Conservation (phyloP, 352 stramenopile genomes). For the Globisporangium perplexum region DNA sequence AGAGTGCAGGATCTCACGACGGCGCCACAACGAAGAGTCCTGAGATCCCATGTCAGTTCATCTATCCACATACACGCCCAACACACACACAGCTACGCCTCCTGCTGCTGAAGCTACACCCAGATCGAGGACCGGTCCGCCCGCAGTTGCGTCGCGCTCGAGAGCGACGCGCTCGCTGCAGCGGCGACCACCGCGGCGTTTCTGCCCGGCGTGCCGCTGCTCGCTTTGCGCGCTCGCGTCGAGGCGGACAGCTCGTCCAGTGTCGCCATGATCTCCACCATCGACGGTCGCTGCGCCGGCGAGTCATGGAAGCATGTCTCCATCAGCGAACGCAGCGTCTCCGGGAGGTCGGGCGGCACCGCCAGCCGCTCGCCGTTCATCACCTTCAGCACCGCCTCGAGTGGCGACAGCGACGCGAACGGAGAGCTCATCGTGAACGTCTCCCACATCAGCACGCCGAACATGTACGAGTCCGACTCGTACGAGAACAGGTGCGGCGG, state of each 20-base stretch:
- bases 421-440: constrained; percentile 51
- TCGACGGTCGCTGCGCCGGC: constrained; percentile 52
- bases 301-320: constrained; percentile 66
- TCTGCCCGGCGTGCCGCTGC: too few relatives aligned
- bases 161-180: constrained; percentile 12
- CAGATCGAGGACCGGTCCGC: constrained; percentile 10
- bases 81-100: neutral
- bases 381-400: constrained; percentile 61
- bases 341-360: constrained; percentile 35
- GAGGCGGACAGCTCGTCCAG: constrained; percentile 25
- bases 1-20: too few relatives aligned
- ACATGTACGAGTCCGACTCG: constrained; percentile 79
- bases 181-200: neutral
- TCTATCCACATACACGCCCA: neutral
- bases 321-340: constrained; percentile 50
- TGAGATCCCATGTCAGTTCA: neutral
- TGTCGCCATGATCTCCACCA: constrained; percentile 55
- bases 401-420: constrained; percentile 46
- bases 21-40: too few relatives aligned
- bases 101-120: constrained; percentile 17
- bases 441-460: constrained; percentile 83
- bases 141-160: constrained; percentile 4
- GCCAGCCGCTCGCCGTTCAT: constrained; percentile 53
- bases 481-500: constrained; percentile 71
- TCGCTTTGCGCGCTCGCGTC: neutral